phyloP scores from a whole-genome alignment of 2,329 filamentous ascomycete genomes.

The Aureobasidium sp. region DNA sequence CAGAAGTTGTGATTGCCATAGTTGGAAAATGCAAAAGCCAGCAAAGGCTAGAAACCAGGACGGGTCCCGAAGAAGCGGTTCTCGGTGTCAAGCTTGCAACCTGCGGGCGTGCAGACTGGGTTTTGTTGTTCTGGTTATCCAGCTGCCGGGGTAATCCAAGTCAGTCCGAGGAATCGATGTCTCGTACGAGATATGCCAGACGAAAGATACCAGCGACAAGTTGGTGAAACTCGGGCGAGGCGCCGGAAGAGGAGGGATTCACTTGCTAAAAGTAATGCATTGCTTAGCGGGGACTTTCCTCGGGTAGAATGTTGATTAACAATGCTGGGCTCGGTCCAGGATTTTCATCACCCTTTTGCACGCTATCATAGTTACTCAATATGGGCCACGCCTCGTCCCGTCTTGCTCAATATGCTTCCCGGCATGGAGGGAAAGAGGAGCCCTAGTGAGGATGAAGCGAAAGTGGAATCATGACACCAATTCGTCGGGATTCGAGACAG shows the following conservation, averaged over 20 bases:
- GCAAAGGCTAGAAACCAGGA: not conserved
- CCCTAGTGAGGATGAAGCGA: not conserved
- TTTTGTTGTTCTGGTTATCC: not conserved
- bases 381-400: slow-evolving; percentile 1
- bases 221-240: not conserved
- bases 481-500: not conserved
- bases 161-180: not conserved
- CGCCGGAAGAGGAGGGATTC: not conserved
- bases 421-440: not conserved
- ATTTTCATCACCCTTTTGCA: not conserved
- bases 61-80: not conserved
- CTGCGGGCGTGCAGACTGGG: slow-evolving; percentile 4
- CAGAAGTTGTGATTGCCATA: not conserved
- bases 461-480: not conserved
- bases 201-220: not conserved
- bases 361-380: not conserved
- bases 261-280: slow-evolving; percentile 8
- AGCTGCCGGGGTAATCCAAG: not conserved
- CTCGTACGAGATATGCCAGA: not conserved
- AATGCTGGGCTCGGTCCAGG: not conserved
- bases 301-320: not conserved
- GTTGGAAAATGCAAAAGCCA: slow-evolving; percentile 1
- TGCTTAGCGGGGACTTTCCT: not conserved
- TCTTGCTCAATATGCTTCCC: not conserved
- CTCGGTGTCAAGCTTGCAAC: slow-evolving; percentile 1